Evolutionary conservation across 495 filamentous ascomycete species (phyloP).

Genomic region (Glutinoglossum americanum): DNA sequence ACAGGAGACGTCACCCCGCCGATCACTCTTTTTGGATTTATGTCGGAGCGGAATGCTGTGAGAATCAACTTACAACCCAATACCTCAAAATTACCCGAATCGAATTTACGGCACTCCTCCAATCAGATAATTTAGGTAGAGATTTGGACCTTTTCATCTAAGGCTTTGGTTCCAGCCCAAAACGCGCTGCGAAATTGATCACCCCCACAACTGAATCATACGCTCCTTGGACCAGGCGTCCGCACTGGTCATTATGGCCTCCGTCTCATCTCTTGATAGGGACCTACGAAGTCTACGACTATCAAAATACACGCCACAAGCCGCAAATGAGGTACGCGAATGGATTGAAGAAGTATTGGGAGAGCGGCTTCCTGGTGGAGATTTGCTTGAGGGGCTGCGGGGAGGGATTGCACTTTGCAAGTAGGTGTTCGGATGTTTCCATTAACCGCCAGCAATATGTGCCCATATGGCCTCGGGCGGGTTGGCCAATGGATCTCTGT

Average conservation of each 20-base stretch:
- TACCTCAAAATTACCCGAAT: not conserved
- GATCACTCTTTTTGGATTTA: not conserved
- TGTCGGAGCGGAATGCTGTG: not conserved
- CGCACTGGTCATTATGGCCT: constrained; percentile 45
- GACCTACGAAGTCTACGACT: constrained; percentile 86
- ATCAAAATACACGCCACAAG: constrained; percentile 82
- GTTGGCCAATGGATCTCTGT: not conserved
- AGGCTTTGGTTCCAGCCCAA: not conserved
- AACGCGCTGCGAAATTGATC: not conserved
- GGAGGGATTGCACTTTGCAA: constrained; percentile 85
- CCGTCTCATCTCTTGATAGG: constrained; percentile 81
- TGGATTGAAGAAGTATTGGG: constrained; percentile 81
- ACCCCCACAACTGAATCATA: not conserved
- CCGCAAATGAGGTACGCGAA: constrained; percentile 60
- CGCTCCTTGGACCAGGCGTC: not conserved
- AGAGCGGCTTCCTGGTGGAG: constrained; percentile 42
- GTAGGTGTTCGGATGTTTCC: constrained; percentile 27
- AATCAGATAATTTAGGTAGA: not conserved
- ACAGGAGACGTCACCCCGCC: not conserved
- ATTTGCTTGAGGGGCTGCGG: constrained; percentile 69
- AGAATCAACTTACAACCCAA: not conserved
- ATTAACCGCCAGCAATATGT: not conserved
- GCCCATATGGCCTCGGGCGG: not conserved
- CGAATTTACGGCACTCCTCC: not conserved
- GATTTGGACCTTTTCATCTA: not conserved